Evolutionary conservation across 768 basidiomycete genomes (phyloP).

Genomic region (Serendipita indica): DNA sequence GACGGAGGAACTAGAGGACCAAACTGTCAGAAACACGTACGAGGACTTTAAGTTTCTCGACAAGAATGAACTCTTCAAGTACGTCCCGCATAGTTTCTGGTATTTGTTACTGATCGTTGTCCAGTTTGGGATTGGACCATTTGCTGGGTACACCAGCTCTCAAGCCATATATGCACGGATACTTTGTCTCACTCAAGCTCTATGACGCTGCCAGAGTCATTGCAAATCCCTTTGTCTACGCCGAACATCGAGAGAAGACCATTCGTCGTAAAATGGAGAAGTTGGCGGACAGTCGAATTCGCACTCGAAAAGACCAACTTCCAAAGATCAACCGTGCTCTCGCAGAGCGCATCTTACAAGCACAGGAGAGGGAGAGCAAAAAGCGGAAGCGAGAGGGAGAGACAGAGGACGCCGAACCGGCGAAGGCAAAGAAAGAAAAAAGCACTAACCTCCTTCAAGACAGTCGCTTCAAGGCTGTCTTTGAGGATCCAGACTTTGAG

Average conservation of each 20-base stretch:
- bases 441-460: conserved; percentile 50
- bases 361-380: conserved; percentile 26
- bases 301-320: conserved; percentile 50
- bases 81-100: conserved; percentile 22
- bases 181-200: conserved; percentile 89
- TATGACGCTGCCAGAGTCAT: conserved; percentile 93
- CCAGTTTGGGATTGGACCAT: conserved; percentile 83
- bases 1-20: conserved; percentile 96
- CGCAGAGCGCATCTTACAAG: conserved; percentile 62
- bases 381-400: conserved; percentile 36
- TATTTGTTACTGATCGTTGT: conserved; percentile 2
- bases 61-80: conserved; percentile 71
- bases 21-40: conserved; percentile 62
- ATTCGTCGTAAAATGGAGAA: conserved; percentile 84
- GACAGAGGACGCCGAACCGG: conserved; percentile 31
- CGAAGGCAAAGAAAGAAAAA: conserved; percentile 20
- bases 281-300: conserved; percentile 83
- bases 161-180: conserved; percentile 99
- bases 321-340: conserved; percentile 74
- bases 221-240: conserved; percentile 90
- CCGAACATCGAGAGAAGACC: conserved; percentile 81
- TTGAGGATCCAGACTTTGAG: conserved; percentile 80
- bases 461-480: conserved; percentile 78
- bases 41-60: conserved; percentile 98
- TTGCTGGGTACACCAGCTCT: conserved; percentile 88